Evolutionary conservation across 2,329 filamentous ascomycete genomes (phyloP).

Genomic region (Acrocalymma vagum): DNA sequence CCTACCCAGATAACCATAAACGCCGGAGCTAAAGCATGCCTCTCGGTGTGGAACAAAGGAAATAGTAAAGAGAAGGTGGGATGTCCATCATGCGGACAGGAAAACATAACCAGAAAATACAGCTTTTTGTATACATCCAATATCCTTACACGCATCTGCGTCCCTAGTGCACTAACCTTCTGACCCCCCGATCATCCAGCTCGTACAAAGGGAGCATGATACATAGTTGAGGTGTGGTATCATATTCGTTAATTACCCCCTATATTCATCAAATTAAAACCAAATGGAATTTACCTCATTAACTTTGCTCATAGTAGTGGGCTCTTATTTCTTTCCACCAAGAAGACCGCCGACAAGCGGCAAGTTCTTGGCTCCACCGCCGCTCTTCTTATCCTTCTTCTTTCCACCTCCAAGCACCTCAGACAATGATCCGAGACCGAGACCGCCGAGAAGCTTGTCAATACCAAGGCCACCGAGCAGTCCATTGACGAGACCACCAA

Average conservation of each 20-base stretch:
- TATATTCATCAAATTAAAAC: slow-evolving; percentile 19
- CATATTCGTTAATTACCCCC: slow-evolving; percentile 15
- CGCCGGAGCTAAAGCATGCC: slow-evolving; percentile 4
- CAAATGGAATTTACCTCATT: slow-evolving; percentile 23
- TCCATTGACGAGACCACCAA: slow-evolving; percentile 82
- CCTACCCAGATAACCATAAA: slow-evolving; percentile 7
- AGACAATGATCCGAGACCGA: slow-evolving; percentile 68
- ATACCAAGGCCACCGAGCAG: slow-evolving; percentile 80
- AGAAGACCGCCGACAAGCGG: slow-evolving; percentile 59
- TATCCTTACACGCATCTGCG: slow-evolving; percentile 5
- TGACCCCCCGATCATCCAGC: slow-evolving; percentile 43
- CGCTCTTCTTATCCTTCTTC: slow-evolving; percentile 61
- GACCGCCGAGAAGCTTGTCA: slow-evolving; percentile 75
- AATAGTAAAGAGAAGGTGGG: slow-evolving; percentile 18
- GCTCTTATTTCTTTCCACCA: slow-evolving; percentile 48
- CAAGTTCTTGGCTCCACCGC: slow-evolving; percentile 46
- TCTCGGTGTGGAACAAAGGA: slow-evolving; percentile 21
- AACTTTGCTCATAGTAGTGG: slow-evolving; percentile 9
- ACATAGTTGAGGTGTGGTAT: slow-evolving; percentile 17
- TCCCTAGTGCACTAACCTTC: slow-evolving; percentile 23
- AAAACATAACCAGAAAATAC: slow-evolving; percentile 14
- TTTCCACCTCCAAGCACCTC: slow-evolving; percentile 63
- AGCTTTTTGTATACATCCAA: slow-evolving; percentile 15
- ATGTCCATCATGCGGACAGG: slow-evolving; percentile 15
- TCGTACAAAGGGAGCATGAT: slow-evolving; percentile 6